Evolutionary conservation across 2,329 filamentous ascomycete species (phyloP), one percentile per base, ranked within the genome.

Genomic region (Claviceps sp.): DNA sequence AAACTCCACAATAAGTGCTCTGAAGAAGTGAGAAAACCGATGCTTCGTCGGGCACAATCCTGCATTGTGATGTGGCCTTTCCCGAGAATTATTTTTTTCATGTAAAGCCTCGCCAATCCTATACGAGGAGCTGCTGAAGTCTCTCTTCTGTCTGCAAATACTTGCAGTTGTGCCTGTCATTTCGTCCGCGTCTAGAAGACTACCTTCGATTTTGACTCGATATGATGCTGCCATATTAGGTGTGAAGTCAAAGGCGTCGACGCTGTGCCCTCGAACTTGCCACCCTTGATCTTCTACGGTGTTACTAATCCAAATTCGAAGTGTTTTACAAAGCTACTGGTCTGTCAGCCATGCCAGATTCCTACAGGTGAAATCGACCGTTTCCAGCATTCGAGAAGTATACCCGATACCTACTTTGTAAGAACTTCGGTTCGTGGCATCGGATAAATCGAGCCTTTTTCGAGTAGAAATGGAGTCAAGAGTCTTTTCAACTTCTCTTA

Each of bases 281-380:
- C 93, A 97, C 36, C 86, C 84, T 70, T 98, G 93, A 63, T 93
- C 88, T 67, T 96, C 89, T 37, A 85, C 89, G 1, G 89, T 95
- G 68, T 98, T 98, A 62, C 83, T 90, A 61, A 98, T 84, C 89
- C 89, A 97, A 57, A 98, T 79, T 56, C 91, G 85, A 67, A 98
- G 75, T 2, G 89, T 95, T 63, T 85, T 87, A 67, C 84, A 85
- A 58, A 87, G 81, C 79, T 88, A 5, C 24, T 16, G 45, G 11
- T 26, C 6, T 40, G 52, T 63, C 41, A 55, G 59, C 53, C 54
- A 50, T 11, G 34, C n/a, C 30, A 16, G 24, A 13, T 3, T n/a
- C 8, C 11, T 18, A 30, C 18, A 34, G 42, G 22, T 40, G 40
- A 3, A 42, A n/a, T 47, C 26, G 49, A 22, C 30, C 5, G 5